phyloP scores from a whole-genome alignment of 2,329 filamentous ascomycete species.

The Phoma sp. region DNA sequence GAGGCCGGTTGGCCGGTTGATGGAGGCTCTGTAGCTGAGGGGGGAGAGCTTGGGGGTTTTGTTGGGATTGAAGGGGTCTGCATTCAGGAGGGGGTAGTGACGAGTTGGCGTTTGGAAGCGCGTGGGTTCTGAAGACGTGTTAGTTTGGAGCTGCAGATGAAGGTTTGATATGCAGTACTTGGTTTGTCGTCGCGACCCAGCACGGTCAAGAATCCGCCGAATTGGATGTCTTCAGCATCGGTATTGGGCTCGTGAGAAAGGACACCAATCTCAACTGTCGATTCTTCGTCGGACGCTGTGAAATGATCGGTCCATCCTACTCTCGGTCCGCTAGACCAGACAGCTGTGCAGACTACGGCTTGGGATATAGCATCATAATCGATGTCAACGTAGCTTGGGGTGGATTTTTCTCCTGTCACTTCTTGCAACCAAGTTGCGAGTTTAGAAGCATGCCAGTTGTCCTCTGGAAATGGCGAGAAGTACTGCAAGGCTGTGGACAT shows the following conservation, averaged over 20 bases:
- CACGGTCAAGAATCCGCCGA: slow-evolving; percentile 79
- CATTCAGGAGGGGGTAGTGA: slow-evolving; percentile 64
- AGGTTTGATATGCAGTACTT: slow-evolving; percentile 46
- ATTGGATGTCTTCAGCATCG: slow-evolving; percentile 74
- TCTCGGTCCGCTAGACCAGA: slow-evolving; percentile 58
- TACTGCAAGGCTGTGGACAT: slow-evolving; percentile 72
- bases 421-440: not conserved
- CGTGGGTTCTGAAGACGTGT: slow-evolving; percentile 63
- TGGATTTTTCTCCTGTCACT: slow-evolving; percentile 21
- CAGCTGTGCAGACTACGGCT: slow-evolving; percentile 67
- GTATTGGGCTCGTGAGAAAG: slow-evolving; percentile 69
- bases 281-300: slow-evolving; percentile 37
- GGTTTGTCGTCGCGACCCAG: slow-evolving; percentile 75
- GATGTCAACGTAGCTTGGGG: slow-evolving; percentile 73
- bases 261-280: slow-evolving; percentile 81
- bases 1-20: slow-evolving; percentile 76
- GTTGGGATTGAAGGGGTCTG: slow-evolving; percentile 29
- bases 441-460: not conserved
- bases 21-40: slow-evolving; percentile 63
- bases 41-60: slow-evolving; percentile 21
- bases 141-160: not conserved
- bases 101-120: slow-evolving; percentile 87
- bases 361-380: slow-evolving; percentile 75
- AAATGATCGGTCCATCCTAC: slow-evolving; percentile 57
- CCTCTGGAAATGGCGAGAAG: slow-evolving; percentile 56